Conservation (phyloP, 768 basidiomycete genomes). For the Megacollybia marginata region DNA sequence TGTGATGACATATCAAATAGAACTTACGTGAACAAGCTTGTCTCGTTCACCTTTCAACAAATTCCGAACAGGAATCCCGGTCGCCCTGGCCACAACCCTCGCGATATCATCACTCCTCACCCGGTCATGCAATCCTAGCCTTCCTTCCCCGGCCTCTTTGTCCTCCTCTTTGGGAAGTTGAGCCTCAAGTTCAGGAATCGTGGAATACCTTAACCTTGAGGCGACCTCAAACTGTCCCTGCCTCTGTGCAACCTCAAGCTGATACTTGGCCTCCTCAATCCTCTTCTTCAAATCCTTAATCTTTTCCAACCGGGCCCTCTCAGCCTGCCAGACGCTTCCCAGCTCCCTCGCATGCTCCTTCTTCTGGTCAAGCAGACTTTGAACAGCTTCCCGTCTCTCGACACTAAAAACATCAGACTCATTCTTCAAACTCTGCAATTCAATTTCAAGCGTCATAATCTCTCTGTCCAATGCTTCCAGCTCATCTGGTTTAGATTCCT, state of each 20-base stretch:
- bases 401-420: constrained; percentile 81
- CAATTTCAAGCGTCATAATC: constrained; percentile 83
- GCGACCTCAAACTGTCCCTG: constrained; percentile 84
- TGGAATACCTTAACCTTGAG: constrained; percentile 74
- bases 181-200: constrained; percentile 73
- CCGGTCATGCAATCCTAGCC: constrained; percentile 73
- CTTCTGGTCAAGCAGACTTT: constrained; percentile 52
- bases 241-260: constrained; percentile 83
- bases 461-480: constrained; percentile 78
- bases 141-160: constrained; percentile 24
- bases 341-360: constrained; percentile 55
- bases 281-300: constrained; percentile 68
- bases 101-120: constrained; percentile 89
- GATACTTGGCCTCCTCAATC: constrained; percentile 77
- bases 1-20: not conserved
- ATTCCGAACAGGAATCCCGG: constrained; percentile 87
- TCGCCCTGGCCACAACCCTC: constrained; percentile 79
- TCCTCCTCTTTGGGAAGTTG: constrained; percentile 61
- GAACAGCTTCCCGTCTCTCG: constrained; percentile 63
- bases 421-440: constrained; percentile 83
- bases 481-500: constrained; percentile 83
- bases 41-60: constrained; percentile 85
- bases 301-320: constrained; percentile 59
- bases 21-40: constrained; percentile 75
- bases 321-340: constrained; percentile 68